Percentiles rank a stretch among this genome's conserved stretches.
These are phyloP conservation scores for Cyberlindnera mycetangii DNA, from an alignment of 805 yeast species.

Conservation along the genomic window DNA sequence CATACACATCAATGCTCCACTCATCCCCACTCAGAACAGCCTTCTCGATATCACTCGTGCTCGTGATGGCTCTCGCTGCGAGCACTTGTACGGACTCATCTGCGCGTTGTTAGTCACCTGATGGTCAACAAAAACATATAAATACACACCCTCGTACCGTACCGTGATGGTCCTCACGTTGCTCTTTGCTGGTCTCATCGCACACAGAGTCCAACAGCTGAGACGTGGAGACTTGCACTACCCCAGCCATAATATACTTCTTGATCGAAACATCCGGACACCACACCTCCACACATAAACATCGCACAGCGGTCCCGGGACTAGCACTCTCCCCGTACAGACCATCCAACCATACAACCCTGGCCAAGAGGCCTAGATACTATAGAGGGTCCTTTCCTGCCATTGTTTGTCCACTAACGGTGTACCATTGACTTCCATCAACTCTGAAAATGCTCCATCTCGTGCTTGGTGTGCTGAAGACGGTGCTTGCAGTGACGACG, in stretches of 20 bases:
- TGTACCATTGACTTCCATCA: too few relatives aligned
- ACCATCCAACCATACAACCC: too few relatives aligned
- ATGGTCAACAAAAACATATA: neutral
- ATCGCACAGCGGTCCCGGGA: too few relatives aligned
- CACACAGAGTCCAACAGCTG: too few relatives aligned
- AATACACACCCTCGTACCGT: neutral
- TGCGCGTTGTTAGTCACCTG: neutral
- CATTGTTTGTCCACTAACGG: too few relatives aligned
- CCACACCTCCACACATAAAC: too few relatives aligned
- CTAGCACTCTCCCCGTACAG: too few relatives aligned
- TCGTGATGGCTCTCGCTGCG: neutral
- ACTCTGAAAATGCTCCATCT: neutral
- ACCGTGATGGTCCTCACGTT: neutral
- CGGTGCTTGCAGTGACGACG: slow-evolving; percentile 1
- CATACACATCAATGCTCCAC: slow-evolving; percentile 13
- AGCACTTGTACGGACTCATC: neutral
- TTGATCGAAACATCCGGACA: neutral
- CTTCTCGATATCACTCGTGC: slow-evolving; percentile 1
- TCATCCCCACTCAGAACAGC: neutral
- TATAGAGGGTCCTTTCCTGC: neutral
- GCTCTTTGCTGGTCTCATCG: neutral
- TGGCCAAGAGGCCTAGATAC: neutral
- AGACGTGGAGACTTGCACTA: too few relatives aligned
- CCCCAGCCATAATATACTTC: neutral
- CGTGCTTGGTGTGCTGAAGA: slow-evolving; percentile 2